phyloP scores from a whole-genome alignment of 148 eudicot genomes.

The Nepenthes mirabilis region DNA sequence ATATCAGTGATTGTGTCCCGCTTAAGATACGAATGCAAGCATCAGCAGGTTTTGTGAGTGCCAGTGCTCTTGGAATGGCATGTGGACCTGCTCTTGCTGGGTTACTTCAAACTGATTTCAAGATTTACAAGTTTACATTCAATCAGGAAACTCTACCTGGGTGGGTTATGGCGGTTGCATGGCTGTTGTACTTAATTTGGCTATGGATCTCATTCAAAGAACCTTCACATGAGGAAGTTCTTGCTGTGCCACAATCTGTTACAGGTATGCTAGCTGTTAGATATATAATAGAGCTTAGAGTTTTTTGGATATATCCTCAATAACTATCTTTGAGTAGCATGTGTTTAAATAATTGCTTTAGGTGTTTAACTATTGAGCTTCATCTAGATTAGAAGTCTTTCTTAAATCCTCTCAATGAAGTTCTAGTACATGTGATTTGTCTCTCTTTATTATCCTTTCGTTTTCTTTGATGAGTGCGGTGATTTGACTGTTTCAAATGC shows the following conservation, averaged over 20 bases:
- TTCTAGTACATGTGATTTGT: too few relatives aligned
- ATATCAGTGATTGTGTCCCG: constrained; percentile 84
- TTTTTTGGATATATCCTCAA: not conserved
- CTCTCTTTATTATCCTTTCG: too few relatives aligned
- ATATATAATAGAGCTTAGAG: not conserved
- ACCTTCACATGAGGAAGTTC: constrained; percentile 32
- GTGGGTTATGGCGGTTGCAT: constrained; percentile 69
- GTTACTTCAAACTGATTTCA: constrained; percentile 50
- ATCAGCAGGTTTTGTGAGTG: constrained; percentile 82
- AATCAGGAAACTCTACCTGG: constrained; percentile 64
- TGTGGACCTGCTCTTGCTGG: constrained; percentile 90
- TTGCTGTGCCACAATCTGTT: constrained; percentile 16
- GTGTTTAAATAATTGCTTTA: too few relatives aligned
- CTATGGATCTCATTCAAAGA: constrained; percentile 50
- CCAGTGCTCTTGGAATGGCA: constrained; percentile 90
- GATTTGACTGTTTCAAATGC: too few relatives aligned
- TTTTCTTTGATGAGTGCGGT: too few relatives aligned
- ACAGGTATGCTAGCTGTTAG: constrained; percentile 24
- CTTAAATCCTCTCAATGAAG: too few relatives aligned
- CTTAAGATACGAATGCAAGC: constrained; percentile 69
- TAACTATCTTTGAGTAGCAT: not conserved
- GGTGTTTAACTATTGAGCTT: too few relatives aligned
- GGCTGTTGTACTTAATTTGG: constrained; percentile 57
- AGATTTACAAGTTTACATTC: constrained; percentile 41
- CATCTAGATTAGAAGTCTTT: too few relatives aligned